Conservation (phyloP, 345 rosid species). For the Hypericum androsaemum region DNA sequence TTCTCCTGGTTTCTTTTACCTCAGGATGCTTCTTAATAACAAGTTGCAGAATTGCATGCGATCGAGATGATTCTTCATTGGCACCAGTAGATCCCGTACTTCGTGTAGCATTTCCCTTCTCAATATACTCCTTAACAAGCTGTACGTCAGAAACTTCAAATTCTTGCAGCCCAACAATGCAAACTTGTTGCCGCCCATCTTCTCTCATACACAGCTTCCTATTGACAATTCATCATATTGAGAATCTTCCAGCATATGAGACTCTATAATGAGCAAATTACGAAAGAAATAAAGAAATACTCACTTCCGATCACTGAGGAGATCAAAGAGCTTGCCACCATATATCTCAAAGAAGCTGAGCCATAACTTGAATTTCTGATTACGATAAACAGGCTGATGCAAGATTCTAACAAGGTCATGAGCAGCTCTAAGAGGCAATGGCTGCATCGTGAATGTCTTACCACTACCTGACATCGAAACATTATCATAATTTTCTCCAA, state of each 20-base stretch:
- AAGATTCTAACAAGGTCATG: constrained; percentile 79
- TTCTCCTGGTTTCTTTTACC: constrained; percentile 72
- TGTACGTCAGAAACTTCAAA: constrained; percentile 93
- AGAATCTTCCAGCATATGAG: not conserved
- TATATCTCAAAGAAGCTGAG: constrained; percentile 95
- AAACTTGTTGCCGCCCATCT: constrained; percentile 97
- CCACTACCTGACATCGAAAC: constrained; percentile 69
- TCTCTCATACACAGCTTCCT: constrained; percentile 99
- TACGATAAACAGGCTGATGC: constrained; percentile 73
- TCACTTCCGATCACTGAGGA: constrained; percentile 83
- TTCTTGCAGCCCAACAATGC: constrained; percentile 97
- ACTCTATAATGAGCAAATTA: not conserved
- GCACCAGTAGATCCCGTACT: constrained; percentile 98
- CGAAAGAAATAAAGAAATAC: constrained; percentile 14
- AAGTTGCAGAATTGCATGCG: constrained; percentile 97
- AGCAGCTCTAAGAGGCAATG: constrained; percentile 76
- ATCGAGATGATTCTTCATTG: constrained; percentile 97
- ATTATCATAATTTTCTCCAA: constrained; percentile 1
- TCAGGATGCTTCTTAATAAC: constrained; percentile 78
- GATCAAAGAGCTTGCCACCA: constrained; percentile 94
- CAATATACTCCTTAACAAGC: constrained; percentile 86
- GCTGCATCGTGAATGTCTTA: constrained; percentile 98
- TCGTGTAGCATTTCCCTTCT: constrained; percentile 85
- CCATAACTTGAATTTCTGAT: constrained; percentile 87
- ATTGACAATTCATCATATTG: constrained; percentile 6